phyloP scores from a whole-genome alignment of 805 yeast genomes.

The Lipomyces yamanashiensis region DNA sequence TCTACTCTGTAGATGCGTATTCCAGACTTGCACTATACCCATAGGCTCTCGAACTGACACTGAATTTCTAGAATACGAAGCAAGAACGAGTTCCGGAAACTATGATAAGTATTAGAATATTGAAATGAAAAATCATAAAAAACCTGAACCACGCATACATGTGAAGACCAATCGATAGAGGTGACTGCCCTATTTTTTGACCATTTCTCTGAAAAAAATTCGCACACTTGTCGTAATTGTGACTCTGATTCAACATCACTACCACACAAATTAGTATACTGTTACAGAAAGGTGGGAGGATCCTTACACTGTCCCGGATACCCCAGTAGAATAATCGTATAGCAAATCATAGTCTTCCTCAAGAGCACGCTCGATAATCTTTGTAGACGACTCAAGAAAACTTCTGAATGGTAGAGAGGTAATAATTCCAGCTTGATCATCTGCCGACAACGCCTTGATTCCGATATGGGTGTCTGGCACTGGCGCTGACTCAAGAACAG shows the following conservation, averaged over 20 bases:
- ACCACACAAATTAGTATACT: not conserved
- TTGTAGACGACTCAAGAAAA: slow-evolving; percentile 35
- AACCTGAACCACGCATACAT: slow-evolving; percentile 12
- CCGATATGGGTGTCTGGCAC: not conserved
- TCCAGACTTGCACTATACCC: slow-evolving; percentile 48
- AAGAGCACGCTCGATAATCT: slow-evolving; percentile 44
- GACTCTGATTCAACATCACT: slow-evolving; percentile 25
- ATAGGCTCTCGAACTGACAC: slow-evolving; percentile 37
- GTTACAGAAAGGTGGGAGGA: too few relatives aligned
- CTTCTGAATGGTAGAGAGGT: slow-evolving; percentile 2
- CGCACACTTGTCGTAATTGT: slow-evolving; percentile 32
- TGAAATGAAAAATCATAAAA: not conserved
- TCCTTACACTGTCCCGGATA: slow-evolving; percentile 12
- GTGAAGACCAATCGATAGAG: slow-evolving; percentile 47
- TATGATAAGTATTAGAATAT: not conserved
- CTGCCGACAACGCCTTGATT: not conserved
- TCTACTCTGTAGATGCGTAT: slow-evolving; percentile 40
- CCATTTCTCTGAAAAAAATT: slow-evolving; percentile 35
- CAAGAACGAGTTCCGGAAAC: slow-evolving; percentile 46
- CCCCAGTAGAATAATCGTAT: slow-evolving; percentile 40
- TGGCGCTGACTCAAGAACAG: not conserved
- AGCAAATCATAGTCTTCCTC: slow-evolving; percentile 43
- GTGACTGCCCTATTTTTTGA: slow-evolving; percentile 43
- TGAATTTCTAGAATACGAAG: slow-evolving; percentile 42
- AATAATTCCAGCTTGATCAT: slow-evolving; percentile 8